Percentiles rank a stretch among this genome's conserved stretches.
Conservation (phyloP, 2,329 filamentous ascomycete genomes). For the Colletotrichum trifolii region DNA sequence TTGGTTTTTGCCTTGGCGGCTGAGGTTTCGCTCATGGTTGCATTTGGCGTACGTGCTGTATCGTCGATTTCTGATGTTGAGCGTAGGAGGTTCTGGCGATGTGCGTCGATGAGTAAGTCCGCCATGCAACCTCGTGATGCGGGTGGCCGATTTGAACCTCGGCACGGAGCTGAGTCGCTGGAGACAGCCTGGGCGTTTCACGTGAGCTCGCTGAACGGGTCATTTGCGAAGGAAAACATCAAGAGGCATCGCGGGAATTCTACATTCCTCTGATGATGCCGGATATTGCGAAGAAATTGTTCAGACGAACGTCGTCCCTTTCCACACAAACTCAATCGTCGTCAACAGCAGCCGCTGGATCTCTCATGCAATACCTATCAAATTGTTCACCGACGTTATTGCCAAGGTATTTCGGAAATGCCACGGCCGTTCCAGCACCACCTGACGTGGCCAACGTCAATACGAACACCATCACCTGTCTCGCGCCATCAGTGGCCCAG, state of each 20-base stretch:
- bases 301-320: neutral
- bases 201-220: conserved; percentile 5
- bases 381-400: neutral
- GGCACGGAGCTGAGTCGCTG: conserved; percentile 1
- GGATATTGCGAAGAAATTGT: neutral
- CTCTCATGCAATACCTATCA: neutral
- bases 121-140: neutral
- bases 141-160: conserved; percentile 15
- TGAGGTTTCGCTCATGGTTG: neutral
- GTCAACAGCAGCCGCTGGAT: neutral
- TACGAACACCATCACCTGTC: conserved; percentile 39
- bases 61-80: neutral
- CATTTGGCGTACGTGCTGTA: neutral
- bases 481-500: conserved; percentile 37
- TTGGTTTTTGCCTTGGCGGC: neutral
- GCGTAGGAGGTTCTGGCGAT: neutral
- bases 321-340: conserved; percentile 37
- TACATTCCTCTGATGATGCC: neutral
- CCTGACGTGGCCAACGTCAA: conserved; percentile 39
- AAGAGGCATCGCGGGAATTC: neutral
- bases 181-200: conserved; percentile 3
- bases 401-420: neutral
- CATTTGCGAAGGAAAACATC: too few relatives aligned
- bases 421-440: neutral
- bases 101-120: neutral